phyloP scores from a whole-genome alignment of 2,329 filamentous ascomycete genomes.

The Lecanicillium sp. region DNA sequence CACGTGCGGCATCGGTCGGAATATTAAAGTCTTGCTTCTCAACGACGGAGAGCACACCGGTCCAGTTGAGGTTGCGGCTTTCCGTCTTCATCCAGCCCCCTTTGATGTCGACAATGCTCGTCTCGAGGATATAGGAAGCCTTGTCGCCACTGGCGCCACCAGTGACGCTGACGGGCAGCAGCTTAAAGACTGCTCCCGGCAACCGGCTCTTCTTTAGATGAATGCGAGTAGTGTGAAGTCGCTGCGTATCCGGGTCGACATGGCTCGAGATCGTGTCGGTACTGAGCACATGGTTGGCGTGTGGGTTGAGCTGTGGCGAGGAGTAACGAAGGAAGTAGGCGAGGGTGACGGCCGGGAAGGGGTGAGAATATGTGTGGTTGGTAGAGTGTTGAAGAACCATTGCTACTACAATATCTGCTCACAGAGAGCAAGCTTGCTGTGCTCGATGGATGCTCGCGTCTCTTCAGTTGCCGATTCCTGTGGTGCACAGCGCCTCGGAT shows the following conservation, averaged over 20 bases:
- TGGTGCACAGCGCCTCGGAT: constrained; percentile 14
- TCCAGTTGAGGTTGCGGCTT: constrained; percentile 74
- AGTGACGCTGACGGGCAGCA: constrained; percentile 62
- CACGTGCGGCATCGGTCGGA: constrained; percentile 19
- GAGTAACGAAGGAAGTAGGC: constrained; percentile 87
- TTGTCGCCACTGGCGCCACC: constrained; percentile 57
- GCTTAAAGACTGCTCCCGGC: constrained; percentile 64
- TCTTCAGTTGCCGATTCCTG: neutral
- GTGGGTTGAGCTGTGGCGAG: constrained; percentile 61
- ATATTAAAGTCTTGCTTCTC: constrained; percentile 63
- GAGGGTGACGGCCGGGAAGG: constrained; percentile 77
- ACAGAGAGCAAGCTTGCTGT: constrained; percentile 5
- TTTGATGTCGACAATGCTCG: constrained; percentile 67
- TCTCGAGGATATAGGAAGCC: constrained; percentile 74
- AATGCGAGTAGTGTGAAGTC: constrained; percentile 68
- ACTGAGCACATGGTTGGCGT: constrained; percentile 72
- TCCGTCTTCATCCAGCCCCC: constrained; percentile 80
- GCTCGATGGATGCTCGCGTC: neutral
- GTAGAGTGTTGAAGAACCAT: constrained; percentile 59
- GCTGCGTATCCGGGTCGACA: constrained; percentile 65
- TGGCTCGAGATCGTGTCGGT: constrained; percentile 72
- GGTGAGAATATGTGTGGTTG: constrained; percentile 68
- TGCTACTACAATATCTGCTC: constrained; percentile 23
- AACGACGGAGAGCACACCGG: constrained; percentile 68
- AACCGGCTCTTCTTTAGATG: constrained; percentile 77